Base-by-base conservation (phyloP, 2,329 filamentous ascomycete species). In the Alternaria consortialis region DNA sequence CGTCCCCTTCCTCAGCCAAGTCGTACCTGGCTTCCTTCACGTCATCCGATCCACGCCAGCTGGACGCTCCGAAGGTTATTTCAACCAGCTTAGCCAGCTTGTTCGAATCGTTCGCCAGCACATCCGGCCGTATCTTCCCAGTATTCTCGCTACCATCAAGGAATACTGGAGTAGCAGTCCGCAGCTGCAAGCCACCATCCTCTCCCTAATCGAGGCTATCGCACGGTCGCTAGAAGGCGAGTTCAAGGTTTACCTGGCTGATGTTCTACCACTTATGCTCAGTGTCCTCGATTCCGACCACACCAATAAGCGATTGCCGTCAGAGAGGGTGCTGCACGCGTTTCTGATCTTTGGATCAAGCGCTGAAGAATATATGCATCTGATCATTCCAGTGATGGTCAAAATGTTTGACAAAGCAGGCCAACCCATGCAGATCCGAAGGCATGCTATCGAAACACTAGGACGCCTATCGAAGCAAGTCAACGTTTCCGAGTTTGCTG, bases 311-410 rank as follows among this genome's bases (percentile, higher is more conserved):
- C 87, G 93, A n/a, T 85, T 88, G 13, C 91, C 93, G 2, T 97
- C 94, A 0, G 93, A 97, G 76, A 90, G 91, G 69, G 94, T 99
- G 4, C 84, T 99, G 25, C 95, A 98, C 75, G 94, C 94, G 0
- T 97, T 99, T 78, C 82, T 99, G 29, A 92, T 99, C 0, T 99
- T 99, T 76, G 96, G 96, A 1, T 90, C 94, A 0, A 98, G 94
- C 73, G 92, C 91, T 11, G 95, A 99, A 77, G 95, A 99, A 77
- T 99, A 99, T 78, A 99, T 99, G 95, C 95, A 99, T 77, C 85
- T 99, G 53, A 98, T 99, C 68, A 92, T 99, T 53, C 95, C 95
- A 0, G 93, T 97, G 36, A 93, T 99, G 72, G 94, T 99, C 8
- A 89, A 91, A 44, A 91, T 97, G 50, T 98, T 99, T 73, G 94